phyloP scores from a whole-genome alignment of 257 asterid species.

The Knoxia roxburghii region DNA sequence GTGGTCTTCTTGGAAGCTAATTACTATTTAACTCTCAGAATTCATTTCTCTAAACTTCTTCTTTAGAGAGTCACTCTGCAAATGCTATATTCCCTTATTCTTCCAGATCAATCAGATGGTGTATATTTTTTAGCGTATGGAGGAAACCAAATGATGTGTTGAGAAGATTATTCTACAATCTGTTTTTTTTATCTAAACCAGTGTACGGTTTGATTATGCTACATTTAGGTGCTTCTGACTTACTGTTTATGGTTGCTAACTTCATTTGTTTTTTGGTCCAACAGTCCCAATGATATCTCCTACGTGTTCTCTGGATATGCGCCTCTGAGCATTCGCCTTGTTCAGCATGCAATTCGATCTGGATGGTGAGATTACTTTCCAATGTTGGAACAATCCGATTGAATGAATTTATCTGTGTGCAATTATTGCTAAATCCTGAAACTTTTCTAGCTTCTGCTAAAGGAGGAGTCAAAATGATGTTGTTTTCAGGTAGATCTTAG shows the following conservation, averaged over 20 bases:
- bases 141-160: neutral
- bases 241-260: slow-evolving; percentile 9
- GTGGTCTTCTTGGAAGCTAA: neutral
- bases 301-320: slow-evolving; percentile 97
- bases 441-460: neutral
- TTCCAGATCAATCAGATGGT: neutral
- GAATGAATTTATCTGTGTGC: neutral
- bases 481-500: neutral
- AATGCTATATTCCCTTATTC: neutral
- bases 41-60: neutral
- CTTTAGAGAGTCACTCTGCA: neutral
- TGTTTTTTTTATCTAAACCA: neutral
- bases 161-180: neutral
- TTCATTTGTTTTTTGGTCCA: slow-evolving; percentile 12
- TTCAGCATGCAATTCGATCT: slow-evolving; percentile 89
- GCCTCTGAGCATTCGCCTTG: slow-evolving; percentile 92
- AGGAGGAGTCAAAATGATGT: neutral
- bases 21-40: neutral
- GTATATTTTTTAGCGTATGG: neutral
- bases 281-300: slow-evolving; percentile 88
- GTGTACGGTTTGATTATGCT: neutral
- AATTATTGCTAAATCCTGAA: neutral
- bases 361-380: slow-evolving; percentile 69
- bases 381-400: neutral
- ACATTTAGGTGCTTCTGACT: neutral